These are phyloP conservation scores for Ceratocystis lukuohia DNA, from an alignment of 2,329 filamentous ascomycete genomes.

Conservation along the genomic window DNA sequence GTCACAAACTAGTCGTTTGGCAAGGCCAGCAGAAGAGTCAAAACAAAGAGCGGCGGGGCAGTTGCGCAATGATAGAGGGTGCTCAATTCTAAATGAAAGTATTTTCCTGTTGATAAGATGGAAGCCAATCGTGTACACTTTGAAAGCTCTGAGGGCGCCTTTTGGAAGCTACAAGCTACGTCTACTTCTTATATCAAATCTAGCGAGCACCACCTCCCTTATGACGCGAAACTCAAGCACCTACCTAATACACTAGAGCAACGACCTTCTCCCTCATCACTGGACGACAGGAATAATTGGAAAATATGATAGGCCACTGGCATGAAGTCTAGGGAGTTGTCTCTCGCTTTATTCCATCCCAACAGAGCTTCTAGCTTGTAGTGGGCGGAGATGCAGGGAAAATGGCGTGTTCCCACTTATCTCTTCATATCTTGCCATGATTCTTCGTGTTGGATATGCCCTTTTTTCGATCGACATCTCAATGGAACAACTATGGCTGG, in stretches of 20 bases:
- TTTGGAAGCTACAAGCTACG: neutral
- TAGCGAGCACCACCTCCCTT: neutral
- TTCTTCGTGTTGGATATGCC: neutral
- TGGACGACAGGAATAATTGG: neutral
- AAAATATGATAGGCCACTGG: neutral
- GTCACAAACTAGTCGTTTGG: neutral
- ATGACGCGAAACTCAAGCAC: neutral
- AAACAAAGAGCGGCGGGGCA: neutral
- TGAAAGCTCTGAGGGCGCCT: neutral
- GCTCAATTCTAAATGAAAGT: no score
- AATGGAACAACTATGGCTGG: neutral
- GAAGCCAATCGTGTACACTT: no score
- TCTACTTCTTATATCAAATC: neutral
- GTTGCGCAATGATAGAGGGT: no score
- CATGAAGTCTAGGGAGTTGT: slow-evolving; percentile 2
- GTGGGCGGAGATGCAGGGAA: neutral
- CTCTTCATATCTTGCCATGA: neutral
- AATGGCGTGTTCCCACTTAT: neutral
- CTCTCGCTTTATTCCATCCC: neutral
- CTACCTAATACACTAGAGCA: neutral
- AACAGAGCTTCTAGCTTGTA: neutral
- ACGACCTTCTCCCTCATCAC: neutral
- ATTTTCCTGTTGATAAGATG: no score
- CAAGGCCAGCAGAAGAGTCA: neutral
- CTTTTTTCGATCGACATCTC: slow-evolving; percentile 3